A percentile compares a stretch with the other conserved stretches of the same genome.
Conservation (phyloP, 805 yeast genomes). For the Lachancea sp. region DNA sequence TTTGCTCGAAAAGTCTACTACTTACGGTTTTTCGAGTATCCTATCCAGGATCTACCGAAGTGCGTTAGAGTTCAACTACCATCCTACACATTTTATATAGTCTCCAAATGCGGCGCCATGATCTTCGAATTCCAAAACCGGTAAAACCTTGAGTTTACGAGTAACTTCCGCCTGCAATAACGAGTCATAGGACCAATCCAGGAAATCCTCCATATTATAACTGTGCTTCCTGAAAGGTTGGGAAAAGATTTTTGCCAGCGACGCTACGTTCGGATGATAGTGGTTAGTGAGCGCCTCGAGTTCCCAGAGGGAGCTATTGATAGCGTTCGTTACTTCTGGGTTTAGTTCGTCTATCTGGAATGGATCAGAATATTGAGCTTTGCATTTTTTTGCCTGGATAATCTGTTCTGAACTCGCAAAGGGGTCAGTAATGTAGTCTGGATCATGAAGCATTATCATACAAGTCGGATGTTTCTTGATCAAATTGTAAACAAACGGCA, state of each 20-base stretch:
- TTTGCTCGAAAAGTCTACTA: background rate
- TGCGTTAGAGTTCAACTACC: constrained; percentile 14
- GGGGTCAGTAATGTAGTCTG: constrained; percentile 26
- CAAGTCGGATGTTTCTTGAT: constrained; percentile 90
- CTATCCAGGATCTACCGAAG: too few relatives aligned
- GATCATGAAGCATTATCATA: constrained; percentile 74
- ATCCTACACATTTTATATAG: constrained; percentile 22
- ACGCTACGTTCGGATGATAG: constrained; percentile 93
- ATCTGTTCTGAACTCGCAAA: constrained; percentile 27
- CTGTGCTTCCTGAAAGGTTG: constrained; percentile 86
- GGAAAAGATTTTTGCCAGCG: constrained; percentile 77
- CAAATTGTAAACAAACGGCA: constrained; percentile 89
- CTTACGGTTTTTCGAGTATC: too few relatives aligned
- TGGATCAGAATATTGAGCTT: constrained; percentile 49
- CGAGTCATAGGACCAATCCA: constrained; percentile 80
- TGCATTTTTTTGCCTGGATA: constrained; percentile 16
- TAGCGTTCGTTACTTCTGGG: constrained; percentile 74
- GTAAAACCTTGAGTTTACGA: constrained; percentile 61
- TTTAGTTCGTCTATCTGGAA: constrained; percentile 57
- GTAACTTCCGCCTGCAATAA: constrained; percentile 56
- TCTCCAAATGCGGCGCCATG: constrained; percentile 18
- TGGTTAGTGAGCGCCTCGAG: constrained; percentile 70
- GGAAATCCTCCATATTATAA: constrained; percentile 88
- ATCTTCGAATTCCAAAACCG: constrained; percentile 68
- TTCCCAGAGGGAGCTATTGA: constrained; percentile 90